phyloP scores from a whole-genome alignment of 2,329 filamentous ascomycete species.

The Exophiala sp. region DNA sequence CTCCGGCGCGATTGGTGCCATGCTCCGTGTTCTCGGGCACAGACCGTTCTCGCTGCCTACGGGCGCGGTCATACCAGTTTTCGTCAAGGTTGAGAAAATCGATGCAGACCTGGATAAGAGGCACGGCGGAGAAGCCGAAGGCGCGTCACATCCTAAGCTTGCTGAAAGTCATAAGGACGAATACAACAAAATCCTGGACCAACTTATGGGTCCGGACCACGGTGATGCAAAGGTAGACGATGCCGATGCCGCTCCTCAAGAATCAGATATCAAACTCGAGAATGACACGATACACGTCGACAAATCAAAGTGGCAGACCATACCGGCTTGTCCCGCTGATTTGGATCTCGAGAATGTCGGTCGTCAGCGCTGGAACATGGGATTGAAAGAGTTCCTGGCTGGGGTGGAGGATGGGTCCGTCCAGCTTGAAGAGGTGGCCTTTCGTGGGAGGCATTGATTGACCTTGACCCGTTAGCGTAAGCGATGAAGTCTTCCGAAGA shows the following conservation, averaged over 20 bases:
- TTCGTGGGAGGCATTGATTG: background rate
- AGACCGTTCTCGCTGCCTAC: conserved; percentile 47
- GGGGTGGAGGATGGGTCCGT: conserved; percentile 19
- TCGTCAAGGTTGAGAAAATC: conserved; percentile 42
- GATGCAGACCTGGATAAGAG: background rate
- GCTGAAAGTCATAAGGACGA: background rate
- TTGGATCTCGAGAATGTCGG: conserved; percentile 19
- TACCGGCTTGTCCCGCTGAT: conserved; percentile 16
- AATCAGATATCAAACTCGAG: background rate
- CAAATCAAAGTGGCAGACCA: conserved; percentile 16
- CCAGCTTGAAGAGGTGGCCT: conserved; percentile 14
- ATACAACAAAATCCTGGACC: no score
- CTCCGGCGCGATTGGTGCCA: conserved; percentile 56
- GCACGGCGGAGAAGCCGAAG: conserved; percentile 17
- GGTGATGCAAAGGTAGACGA: background rate
- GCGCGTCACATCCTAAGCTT: conserved; percentile 4
- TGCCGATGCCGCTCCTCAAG: background rate
- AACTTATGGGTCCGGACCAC: background rate
- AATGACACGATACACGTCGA: conserved; percentile 3
- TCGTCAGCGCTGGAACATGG: conserved; percentile 15
- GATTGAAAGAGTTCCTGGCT: conserved; percentile 15
- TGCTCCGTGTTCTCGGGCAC: conserved; percentile 48
- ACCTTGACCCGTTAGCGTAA: background rate
- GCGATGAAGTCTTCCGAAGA: no score
- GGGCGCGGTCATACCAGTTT: conserved; percentile 52